Evolutionary conservation across 2,329 filamentous ascomycete species (phyloP).

Genomic region (Pseudocercospora fijiensis): DNA sequence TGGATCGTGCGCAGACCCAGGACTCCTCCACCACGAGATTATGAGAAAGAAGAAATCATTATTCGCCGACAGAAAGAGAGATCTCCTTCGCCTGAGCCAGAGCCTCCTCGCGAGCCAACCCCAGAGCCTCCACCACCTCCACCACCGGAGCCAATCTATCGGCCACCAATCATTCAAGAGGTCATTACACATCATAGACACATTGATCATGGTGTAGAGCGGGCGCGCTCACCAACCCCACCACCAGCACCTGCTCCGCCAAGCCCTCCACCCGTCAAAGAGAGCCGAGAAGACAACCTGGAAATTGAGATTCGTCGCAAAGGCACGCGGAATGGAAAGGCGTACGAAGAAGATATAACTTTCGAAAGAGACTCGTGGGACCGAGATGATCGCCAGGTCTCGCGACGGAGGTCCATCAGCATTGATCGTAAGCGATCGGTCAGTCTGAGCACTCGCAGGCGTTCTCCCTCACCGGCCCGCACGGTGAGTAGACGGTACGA

Average conservation of each 20-base stretch:
- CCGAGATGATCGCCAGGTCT: constrained; percentile 21
- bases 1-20: constrained; percentile 40
- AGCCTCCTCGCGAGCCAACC: constrained; percentile 51
- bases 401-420: constrained; percentile 38
- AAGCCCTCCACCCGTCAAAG: constrained; percentile 45
- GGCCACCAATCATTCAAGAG: constrained; percentile 80
- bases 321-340: constrained; percentile 48
- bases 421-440: constrained; percentile 26
- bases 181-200: constrained; percentile 86
- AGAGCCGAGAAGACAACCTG: constrained; percentile 48
- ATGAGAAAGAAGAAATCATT: constrained; percentile 46
- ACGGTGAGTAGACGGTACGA: constrained; percentile 42
- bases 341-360: constrained; percentile 65
- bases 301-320: constrained; percentile 58
- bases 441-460: constrained; percentile 37
- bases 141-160: constrained; percentile 65
- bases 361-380: constrained; percentile 58
- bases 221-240: constrained; percentile 49
- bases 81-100: constrained; percentile 35
- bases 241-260: constrained; percentile 44
- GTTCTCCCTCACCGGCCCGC: constrained; percentile 35
- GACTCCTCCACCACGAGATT: constrained; percentile 36
- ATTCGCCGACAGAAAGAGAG: constrained; percentile 45
- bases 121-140: constrained; percentile 48
- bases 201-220: constrained; percentile 69